Evolutionary conservation across 2,329 filamentous ascomycete genomes (phyloP), one percentile per base, ranked within the genome.

Genomic region (Domatiomyces catenatus): DNA sequence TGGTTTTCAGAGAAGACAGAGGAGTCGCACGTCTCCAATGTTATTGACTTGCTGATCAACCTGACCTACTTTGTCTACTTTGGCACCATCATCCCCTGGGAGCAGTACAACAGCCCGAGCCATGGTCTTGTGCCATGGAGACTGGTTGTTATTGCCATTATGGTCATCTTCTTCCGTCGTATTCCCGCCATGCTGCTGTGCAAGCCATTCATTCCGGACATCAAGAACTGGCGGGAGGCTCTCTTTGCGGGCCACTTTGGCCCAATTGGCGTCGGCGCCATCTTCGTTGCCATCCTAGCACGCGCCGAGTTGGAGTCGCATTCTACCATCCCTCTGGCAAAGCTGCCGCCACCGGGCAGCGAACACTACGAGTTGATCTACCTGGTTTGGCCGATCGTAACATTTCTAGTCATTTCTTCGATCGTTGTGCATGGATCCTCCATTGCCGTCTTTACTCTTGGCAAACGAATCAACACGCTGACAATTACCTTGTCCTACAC

Each of bases 1-100:
- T 98, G 92, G 92, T 98, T 98, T 62, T 85, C 86, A 15, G 86
- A 95, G 63, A 95, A 95, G 74, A 98, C 92, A 0, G 92, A 98
- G 64, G 92, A 98, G 67, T 90, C 92, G 0, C 92, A 96, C 65
- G 92, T 98, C 8, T 96, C 90, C 66, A 96, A 98, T 79, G 92
- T 98, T 64, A 98, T 98, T 63, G 92, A 98, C 73, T 69, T 98
- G 65, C 73, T 98, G 54, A 81, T 98, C 71, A 98, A 98, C 68
- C 77, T 98, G 80, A 79, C 90, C 2, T 98, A 96, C 68, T 98
- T 98, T 66, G 92, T 98, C 59, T 98, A 92, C 66, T 84, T 98
- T 57, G 92, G 92, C 49, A 87, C 92, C 49, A 95, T 98, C 66
- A 92, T 98, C 54, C 92, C 92, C 1, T 98, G 92, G 92, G 79